Evolutionary conservation across 2,329 filamentous ascomycete species (phyloP).

Genomic region (Teratosphaeria epicoccoides): DNA sequence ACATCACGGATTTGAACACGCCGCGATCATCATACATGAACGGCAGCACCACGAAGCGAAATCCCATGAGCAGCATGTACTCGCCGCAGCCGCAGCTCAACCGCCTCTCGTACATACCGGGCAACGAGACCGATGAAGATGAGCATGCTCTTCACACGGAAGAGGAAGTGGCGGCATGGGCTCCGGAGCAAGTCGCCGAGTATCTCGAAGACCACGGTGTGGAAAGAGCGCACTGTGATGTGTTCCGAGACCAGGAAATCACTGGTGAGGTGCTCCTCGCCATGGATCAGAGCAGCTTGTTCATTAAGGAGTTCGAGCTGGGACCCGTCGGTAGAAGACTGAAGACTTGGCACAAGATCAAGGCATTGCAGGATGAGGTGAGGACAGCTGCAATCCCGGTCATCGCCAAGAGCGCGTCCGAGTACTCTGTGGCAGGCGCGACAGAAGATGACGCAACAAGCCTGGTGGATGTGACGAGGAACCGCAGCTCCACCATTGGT

Average conservation of each 20-base stretch:
- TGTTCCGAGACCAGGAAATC: conserved; percentile 94
- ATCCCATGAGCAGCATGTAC: conserved; percentile 62
- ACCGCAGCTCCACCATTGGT: conserved; percentile 35
- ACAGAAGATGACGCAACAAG: conserved; percentile 23
- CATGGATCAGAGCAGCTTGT: conserved; percentile 91
- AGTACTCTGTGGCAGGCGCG: conserved; percentile 29
- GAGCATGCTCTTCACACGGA: conserved; percentile 60
- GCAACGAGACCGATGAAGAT: conserved; percentile 91
- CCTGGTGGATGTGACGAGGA: conserved; percentile 34
- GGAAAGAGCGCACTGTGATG: conserved; percentile 80
- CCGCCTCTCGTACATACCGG: conserved; percentile 81
- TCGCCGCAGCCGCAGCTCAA: conserved; percentile 58
- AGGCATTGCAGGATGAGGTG: conserved; percentile 79
- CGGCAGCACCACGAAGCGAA: conserved; percentile 22
- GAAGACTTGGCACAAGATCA: conserved; percentile 96
- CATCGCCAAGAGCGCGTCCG: conserved; percentile 28
- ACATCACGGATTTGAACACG: conserved; percentile 76
- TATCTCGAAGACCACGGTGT: conserved; percentile 78
- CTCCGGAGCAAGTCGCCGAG: conserved; percentile 70
- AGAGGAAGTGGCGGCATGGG: conserved; percentile 70
- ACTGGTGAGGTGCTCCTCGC: conserved; percentile 83
- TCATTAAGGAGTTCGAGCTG: conserved; percentile 90
- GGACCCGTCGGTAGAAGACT: conserved; percentile 80
- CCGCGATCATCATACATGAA: conserved; percentile 44
- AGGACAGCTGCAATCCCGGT: conserved; percentile 44